A percentile compares a stretch with the other conserved stretches of the same genome.
These are phyloP conservation scores for Cephaloascus fragrans DNA, from an alignment of 805 yeast species.

Conservation along the genomic window DNA sequence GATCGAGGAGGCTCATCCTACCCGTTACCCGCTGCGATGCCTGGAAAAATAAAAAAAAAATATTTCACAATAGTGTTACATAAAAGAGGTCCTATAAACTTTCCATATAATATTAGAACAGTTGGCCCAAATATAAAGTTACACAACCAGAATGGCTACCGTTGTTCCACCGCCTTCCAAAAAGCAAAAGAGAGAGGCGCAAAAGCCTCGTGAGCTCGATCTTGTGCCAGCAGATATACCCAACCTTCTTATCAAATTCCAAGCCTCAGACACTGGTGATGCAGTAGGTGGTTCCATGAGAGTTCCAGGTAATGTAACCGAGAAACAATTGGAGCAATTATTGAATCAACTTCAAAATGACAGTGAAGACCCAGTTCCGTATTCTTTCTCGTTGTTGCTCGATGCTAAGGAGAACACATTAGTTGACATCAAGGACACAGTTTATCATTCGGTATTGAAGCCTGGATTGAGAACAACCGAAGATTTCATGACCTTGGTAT, in stretches of 20 bases:
- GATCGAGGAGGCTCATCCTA: neutral
- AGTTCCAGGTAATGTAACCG: slow-evolving; percentile 85
- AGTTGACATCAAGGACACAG: slow-evolving; percentile 67
- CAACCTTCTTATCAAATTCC: slow-evolving; percentile 78
- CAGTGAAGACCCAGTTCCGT: slow-evolving; percentile 81
- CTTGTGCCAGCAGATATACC: slow-evolving; percentile 74
- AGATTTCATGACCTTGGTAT: slow-evolving; percentile 83
- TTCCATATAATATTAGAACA: neutral
- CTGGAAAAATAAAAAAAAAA: neutral
- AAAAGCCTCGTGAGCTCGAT: slow-evolving; percentile 66
- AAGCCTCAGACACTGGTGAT: slow-evolving; percentile 90
- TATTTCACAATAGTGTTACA: too few species aligned
- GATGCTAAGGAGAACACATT: slow-evolving; percentile 29
- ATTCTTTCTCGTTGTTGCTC: slow-evolving; percentile 63
- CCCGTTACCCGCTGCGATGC: neutral
- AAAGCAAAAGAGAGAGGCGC: slow-evolving; percentile 77
- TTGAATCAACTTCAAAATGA: slow-evolving; percentile 69
- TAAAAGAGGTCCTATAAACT: too few species aligned
- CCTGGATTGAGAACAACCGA: slow-evolving; percentile 87
- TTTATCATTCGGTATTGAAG: slow-evolving; percentile 72
- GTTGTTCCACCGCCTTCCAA: slow-evolving; percentile 89
- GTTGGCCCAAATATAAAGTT: neutral
- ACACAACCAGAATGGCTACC: slow-evolving; percentile 60
- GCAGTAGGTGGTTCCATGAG: slow-evolving; percentile 74
- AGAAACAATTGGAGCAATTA: slow-evolving; percentile 79